Evolutionary conservation across 2,329 filamentous ascomycete genomes (phyloP).

Genomic region (Ceratocystis cacaofunesta): DNA sequence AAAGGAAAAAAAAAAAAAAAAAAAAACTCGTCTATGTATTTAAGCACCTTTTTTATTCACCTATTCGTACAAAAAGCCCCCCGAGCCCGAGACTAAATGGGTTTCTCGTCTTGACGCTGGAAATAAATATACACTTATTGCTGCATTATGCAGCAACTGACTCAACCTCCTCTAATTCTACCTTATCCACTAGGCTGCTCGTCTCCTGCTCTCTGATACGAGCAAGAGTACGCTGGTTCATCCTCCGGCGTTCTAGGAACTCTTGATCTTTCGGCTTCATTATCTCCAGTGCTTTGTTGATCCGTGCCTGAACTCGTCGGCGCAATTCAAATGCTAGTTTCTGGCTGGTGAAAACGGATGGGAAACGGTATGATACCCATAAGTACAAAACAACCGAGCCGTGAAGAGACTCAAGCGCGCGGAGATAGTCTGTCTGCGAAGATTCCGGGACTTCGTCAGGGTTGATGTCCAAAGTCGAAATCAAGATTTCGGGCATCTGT

Average conservation of each 20-base stretch:
- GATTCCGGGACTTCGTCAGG: conserved; percentile 24
- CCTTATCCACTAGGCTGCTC: conserved; percentile 19
- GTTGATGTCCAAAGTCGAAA: conserved; percentile 61
- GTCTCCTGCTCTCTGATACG: conserved; percentile 18
- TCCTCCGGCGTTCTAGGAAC: conserved; percentile 24
- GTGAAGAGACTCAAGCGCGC: conserved; percentile 61
- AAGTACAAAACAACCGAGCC: conserved; percentile 71
- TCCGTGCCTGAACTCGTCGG: conserved; percentile 57
- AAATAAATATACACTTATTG: background rate
- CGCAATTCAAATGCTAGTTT: conserved; percentile 68
- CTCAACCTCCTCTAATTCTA: conserved; percentile 12
- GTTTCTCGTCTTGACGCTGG: background rate
- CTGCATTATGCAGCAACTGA: background rate
- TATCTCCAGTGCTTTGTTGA: conserved; percentile 34
- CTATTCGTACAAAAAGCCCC: background rate
- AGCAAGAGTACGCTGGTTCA: conserved; percentile 19
- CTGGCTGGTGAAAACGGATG: conserved; percentile 63
- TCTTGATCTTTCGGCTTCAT: conserved; percentile 34
- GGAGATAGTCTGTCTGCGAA: conserved; percentile 42
- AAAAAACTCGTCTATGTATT: too few relatives aligned
- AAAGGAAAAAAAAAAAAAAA: too few relatives aligned
- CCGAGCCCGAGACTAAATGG: background rate
- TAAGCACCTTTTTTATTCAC: background rate
- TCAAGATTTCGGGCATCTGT: conserved; percentile 52
- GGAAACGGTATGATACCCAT: conserved; percentile 85